These are phyloP conservation scores for Candida tammaniensis DNA, from an alignment of 805 yeast genomes.

Conservation along the genomic window DNA sequence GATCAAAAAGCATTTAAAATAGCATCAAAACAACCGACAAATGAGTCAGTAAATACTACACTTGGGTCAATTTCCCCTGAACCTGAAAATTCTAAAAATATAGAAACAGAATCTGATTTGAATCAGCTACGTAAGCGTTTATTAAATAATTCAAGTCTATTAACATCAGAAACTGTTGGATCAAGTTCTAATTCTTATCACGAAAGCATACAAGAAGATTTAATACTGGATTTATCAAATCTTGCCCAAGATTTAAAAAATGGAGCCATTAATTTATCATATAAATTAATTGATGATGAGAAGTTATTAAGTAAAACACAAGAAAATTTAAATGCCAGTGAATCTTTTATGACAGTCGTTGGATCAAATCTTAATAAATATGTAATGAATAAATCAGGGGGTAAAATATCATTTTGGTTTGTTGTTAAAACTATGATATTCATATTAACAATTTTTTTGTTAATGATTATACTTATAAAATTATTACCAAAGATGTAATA, in stretches of 20 bases:
- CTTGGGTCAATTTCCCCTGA: background rate
- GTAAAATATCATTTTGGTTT: slow-evolving; percentile 38
- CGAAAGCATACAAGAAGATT: slow-evolving; percentile 46
- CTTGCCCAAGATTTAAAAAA: slow-evolving; percentile 47
- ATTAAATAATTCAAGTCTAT: slow-evolving; percentile 4
- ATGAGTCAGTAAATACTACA: background rate
- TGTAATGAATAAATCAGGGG: slow-evolving; percentile 37
- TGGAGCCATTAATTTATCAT: slow-evolving; percentile 44
- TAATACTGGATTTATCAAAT: slow-evolving; percentile 46
- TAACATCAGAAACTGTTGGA: background rate
- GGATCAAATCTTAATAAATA: slow-evolving; percentile 37
- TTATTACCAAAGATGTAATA: slow-evolving; percentile 33
- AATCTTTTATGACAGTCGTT: slow-evolving; percentile 27
- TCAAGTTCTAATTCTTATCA: slow-evolving; percentile 31
- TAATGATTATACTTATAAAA: slow-evolving; percentile 32
- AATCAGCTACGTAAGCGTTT: slow-evolving; percentile 11
- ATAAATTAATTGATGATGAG: slow-evolving; percentile 32
- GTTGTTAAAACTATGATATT: slow-evolving; percentile 28
- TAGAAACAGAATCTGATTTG: slow-evolving; percentile 3
- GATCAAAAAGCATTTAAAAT: slow-evolving; percentile 5
- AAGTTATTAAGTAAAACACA: slow-evolving; percentile 30
- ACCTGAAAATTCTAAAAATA: background rate
- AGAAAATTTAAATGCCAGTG: slow-evolving; percentile 32
- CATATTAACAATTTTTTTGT: slow-evolving; percentile 22
- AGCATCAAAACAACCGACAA: background rate